These are phyloP conservation scores for Xylaria castorea DNA, from an alignment of 495 filamentous ascomycete species.

Conservation along the genomic window DNA sequence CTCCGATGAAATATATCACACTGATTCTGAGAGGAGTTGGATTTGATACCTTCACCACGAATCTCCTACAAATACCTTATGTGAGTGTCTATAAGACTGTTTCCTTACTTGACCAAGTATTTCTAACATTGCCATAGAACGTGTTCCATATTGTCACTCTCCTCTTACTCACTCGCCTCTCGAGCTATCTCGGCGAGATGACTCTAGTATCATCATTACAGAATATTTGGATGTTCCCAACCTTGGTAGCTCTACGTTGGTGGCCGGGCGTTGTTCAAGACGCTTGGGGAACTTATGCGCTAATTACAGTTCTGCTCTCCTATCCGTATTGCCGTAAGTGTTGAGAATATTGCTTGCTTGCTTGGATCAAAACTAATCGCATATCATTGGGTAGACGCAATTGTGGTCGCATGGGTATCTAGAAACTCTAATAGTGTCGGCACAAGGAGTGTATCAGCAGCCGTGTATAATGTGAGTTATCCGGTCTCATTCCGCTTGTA, in stretches of 20 bases:
- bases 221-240: slow-evolving; percentile 64
- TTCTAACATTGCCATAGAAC: slow-evolving; percentile 42
- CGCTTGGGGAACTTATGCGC: slow-evolving; percentile 61
- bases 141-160: slow-evolving; percentile 55
- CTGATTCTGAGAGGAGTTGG: slow-evolving; percentile 65
- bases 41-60: slow-evolving; percentile 72
- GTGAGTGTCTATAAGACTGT: neutral
- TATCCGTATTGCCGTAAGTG: slow-evolving; percentile 48
- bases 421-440: slow-evolving; percentile 72
- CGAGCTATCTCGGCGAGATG: slow-evolving; percentile 64
- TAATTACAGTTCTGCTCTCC: slow-evolving; percentile 59
- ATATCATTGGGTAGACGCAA: slow-evolving; percentile 49
- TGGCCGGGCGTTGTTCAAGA: slow-evolving; percentile 42
- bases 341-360: neutral
- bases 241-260: slow-evolving; percentile 58
- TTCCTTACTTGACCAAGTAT: slow-evolving; percentile 13
- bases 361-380: neutral
- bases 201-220: slow-evolving; percentile 60
- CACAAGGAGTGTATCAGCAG: slow-evolving; percentile 69
- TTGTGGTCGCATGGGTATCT: slow-evolving; percentile 69
- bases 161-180: slow-evolving; percentile 61
- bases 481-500: neutral
- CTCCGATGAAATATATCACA: slow-evolving; percentile 67
- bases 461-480: slow-evolving; percentile 62
- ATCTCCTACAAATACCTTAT: slow-evolving; percentile 71